Evolutionary conservation across 2,329 filamentous ascomycete genomes (phyloP).

Genomic region (Amylocarpus encephaloides): DNA sequence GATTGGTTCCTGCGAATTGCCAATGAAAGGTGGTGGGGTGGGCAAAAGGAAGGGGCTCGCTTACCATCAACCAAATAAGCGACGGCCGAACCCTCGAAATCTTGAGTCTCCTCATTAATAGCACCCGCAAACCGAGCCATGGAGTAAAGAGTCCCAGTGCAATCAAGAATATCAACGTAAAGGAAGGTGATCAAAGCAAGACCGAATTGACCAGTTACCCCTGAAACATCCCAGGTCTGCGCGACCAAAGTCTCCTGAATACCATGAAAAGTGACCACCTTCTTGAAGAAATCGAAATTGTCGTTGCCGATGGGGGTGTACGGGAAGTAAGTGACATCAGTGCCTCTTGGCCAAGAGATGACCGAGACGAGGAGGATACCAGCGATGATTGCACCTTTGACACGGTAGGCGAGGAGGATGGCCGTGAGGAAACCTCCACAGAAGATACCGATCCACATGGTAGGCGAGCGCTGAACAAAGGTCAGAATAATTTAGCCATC

Average conservation of each 20-base stretch:
- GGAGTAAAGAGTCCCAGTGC: slow-evolving; percentile 76
- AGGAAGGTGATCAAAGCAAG: slow-evolving; percentile 81
- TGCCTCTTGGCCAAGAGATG: slow-evolving; percentile 76
- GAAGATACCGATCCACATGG: slow-evolving; percentile 84
- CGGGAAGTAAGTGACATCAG: slow-evolving; percentile 73
- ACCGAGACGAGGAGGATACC: slow-evolving; percentile 78
- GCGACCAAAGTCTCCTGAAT: slow-evolving; percentile 62
- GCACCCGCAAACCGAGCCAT: slow-evolving; percentile 78
- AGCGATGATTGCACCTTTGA: slow-evolving; percentile 77
- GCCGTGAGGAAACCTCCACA: slow-evolving; percentile 73
- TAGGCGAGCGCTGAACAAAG: slow-evolving; percentile 43
- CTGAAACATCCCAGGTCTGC: slow-evolving; percentile 62
- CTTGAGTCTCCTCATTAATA: slow-evolving; percentile 72
- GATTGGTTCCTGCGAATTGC: neutral
- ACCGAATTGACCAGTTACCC: slow-evolving; percentile 63
- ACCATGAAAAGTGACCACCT: slow-evolving; percentile 75
- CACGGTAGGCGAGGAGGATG: slow-evolving; percentile 71
- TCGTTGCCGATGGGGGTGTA: slow-evolving; percentile 61
- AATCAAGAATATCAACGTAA: slow-evolving; percentile 82
- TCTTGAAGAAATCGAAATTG: slow-evolving; percentile 76
- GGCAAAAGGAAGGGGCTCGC: neutral
- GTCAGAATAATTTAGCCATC: neutral
- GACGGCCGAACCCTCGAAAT: slow-evolving; percentile 76
- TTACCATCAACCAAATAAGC: slow-evolving; percentile 75
- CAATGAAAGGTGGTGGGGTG: neutral